These are phyloP conservation scores for Fusarium brachygibbosum DNA, from an alignment of 2,329 filamentous ascomycete species.

Conservation along the genomic window DNA sequence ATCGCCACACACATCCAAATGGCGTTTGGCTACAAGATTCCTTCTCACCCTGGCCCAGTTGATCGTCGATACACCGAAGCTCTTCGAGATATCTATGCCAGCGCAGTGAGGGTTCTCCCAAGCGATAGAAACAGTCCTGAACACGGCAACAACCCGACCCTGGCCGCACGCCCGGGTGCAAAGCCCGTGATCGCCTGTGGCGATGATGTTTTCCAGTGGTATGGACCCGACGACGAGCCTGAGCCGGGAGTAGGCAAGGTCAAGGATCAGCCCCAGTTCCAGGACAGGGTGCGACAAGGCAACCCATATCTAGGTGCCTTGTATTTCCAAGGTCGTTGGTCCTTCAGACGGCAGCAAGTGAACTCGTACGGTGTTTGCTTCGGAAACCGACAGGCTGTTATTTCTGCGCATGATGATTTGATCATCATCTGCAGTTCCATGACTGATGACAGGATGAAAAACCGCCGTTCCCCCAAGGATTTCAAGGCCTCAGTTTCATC, in stretches of 20 bases:
- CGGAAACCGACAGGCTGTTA: slow-evolving; percentile 6
- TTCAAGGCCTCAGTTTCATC: not conserved
- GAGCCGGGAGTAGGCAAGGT: slow-evolving; percentile 12
- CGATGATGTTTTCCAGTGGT: slow-evolving; percentile 5
- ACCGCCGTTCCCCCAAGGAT: not conserved
- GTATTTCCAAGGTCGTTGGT: not conserved
- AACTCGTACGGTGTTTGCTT: not conserved
- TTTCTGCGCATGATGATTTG: not conserved
- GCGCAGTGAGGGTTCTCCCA: slow-evolving; percentile 3
- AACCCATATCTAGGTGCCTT: not conserved
- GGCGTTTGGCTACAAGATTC: slow-evolving; percentile 2
- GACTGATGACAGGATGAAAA: not conserved
- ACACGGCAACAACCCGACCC: slow-evolving; percentile 3
- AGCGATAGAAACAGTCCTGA: slow-evolving; percentile 6
- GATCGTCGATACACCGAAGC: not conserved
- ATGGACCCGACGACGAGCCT: slow-evolving; percentile 7
- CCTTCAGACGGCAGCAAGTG: not conserved
- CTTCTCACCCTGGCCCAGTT: not conserved
- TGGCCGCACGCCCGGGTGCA: slow-evolving; percentile 1
- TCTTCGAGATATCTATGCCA: slow-evolving; percentile 2
- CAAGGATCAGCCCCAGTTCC: not conserved
- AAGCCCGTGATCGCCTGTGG: slow-evolving; percentile 17
- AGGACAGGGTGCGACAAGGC: not conserved
- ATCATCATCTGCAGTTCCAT: slow-evolving; percentile 5
- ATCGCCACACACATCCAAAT: not conserved